Evolutionary conservation across 2,329 filamentous ascomycete genomes (phyloP).

Genomic region (Exophiala viscosa): DNA sequence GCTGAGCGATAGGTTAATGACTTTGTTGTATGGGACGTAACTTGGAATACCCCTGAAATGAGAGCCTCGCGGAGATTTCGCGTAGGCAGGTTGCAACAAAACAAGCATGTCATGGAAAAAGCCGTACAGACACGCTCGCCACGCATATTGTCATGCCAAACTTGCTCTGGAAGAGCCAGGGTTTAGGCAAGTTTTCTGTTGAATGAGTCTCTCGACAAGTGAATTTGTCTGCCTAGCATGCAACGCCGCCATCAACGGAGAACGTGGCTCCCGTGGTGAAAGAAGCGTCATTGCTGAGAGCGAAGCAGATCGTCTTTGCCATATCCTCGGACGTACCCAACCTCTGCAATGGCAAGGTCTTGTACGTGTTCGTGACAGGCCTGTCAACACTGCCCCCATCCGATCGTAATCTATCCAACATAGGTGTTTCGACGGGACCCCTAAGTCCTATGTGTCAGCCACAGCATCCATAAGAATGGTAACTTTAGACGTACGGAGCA

Average conservation of each 20-base stretch:
- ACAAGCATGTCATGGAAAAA: too few relatives aligned
- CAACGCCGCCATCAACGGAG: constrained; percentile 44
- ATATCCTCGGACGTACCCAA: constrained; percentile 37
- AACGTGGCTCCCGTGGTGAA: constrained; percentile 44
- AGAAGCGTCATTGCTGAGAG: constrained; percentile 43
- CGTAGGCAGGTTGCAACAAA: too few relatives aligned
- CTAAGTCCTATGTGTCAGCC: constrained; percentile 1
- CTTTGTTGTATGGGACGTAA: too few relatives aligned
- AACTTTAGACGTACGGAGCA: constrained; percentile 26
- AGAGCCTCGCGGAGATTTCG: too few relatives aligned
- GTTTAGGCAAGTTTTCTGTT: too few relatives aligned
- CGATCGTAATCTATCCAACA: constrained; percentile 11
- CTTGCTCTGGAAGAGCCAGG: too few relatives aligned
- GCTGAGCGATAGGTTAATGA: too few relatives aligned
- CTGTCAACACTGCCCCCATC: constrained; percentile 4
- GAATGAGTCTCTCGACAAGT: too few relatives aligned
- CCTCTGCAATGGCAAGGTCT: constrained; percentile 51
- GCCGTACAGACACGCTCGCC: too few relatives aligned
- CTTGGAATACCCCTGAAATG: too few relatives aligned
- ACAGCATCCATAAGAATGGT: neutral
- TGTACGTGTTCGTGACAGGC: constrained; percentile 18
- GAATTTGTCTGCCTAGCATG: constrained; percentile 1
- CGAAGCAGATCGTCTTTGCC: constrained; percentile 42
- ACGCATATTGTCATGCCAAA: too few relatives aligned
- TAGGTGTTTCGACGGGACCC: constrained; percentile 19